Percentiles rank a stretch among this genome's conserved stretches.
Evolutionary conservation across 805 yeast species (phyloP).

Genomic region (Pachysolen tannophilus): DNA sequence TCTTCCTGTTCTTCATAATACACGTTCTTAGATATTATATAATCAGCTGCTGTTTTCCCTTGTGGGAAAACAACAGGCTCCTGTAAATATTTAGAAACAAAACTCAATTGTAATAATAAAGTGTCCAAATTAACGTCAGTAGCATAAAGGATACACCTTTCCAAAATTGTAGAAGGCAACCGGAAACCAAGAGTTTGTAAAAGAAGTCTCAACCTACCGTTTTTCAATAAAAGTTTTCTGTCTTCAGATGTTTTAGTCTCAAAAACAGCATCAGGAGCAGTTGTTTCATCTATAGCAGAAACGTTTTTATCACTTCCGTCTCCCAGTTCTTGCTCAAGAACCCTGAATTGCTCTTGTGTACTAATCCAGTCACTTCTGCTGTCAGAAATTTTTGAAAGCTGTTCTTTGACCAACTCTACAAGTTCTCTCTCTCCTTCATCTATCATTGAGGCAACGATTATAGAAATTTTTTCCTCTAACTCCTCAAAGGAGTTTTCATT

Average conservation of each 20-base stretch:
- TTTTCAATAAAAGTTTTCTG: constrained; percentile 28
- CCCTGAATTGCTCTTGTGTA: constrained; percentile 8
- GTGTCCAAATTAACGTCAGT: constrained; percentile 19
- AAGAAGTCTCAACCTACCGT: constrained; percentile 41
- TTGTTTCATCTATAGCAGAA: background rate
- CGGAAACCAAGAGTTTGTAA: constrained; percentile 38
- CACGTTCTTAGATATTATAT: constrained; percentile 15
- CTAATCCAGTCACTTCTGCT: constrained; percentile 15
- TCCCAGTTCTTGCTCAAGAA: too few relatives aligned
- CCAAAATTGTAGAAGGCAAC: constrained; percentile 31
- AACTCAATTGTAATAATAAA: constrained; percentile 26
- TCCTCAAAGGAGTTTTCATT: too few relatives aligned
- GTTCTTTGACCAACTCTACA: constrained; percentile 35
- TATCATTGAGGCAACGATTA: constrained; percentile 40
- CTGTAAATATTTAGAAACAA: constrained; percentile 33
- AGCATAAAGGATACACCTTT: constrained; percentile 29
- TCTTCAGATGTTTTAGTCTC: background rate
- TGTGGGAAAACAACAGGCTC: constrained; percentile 27
- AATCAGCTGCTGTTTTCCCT: constrained; percentile 26
- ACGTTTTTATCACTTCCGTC: constrained; percentile 14
- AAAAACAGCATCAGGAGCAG: background rate
- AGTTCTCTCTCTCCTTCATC: constrained; percentile 33
- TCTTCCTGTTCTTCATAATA: background rate
- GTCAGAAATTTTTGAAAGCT: constrained; percentile 24
- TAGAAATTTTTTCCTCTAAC: constrained; percentile 40